A percentile compares a stretch with the other conserved stretches of the same genome.
These are phyloP conservation scores for Fraxinus floribunda DNA, from an alignment of 305 asterid species.

Conservation along the genomic window DNA sequence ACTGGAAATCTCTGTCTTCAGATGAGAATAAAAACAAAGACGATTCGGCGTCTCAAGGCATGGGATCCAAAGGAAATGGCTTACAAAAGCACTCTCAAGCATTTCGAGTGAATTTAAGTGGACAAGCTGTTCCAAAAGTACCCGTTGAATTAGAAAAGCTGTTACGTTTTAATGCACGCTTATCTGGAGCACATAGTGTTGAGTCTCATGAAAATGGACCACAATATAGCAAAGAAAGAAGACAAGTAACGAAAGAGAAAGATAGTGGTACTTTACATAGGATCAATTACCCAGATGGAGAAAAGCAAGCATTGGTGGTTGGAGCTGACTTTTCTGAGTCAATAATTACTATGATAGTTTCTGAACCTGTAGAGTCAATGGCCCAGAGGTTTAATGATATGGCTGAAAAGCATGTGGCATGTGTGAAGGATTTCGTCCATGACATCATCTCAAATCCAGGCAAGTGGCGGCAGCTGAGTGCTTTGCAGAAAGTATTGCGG, in stretches of 20 bases:
- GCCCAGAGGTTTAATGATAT: constrained; percentile 63
- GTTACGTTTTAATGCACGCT: constrained; percentile 44
- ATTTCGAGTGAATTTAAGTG: constrained; percentile 54
- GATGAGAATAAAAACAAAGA: constrained; percentile 66
- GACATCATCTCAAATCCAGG: constrained; percentile 65
- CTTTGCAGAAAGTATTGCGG: constrained; percentile 67
- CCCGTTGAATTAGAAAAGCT: constrained; percentile 60
- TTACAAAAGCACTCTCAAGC: constrained; percentile 47
- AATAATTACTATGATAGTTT: constrained; percentile 65
- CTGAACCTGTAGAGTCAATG: constrained; percentile 66
- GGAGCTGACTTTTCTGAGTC: constrained; percentile 80
- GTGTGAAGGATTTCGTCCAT: constrained; percentile 64
- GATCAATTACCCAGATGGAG: constrained; percentile 44
- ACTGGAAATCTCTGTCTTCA: constrained; percentile 85
- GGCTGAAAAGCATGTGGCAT: constrained; percentile 45
- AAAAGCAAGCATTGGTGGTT: constrained; percentile 43
- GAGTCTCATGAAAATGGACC: constrained; percentile 60
- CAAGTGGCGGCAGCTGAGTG: constrained; percentile 72
- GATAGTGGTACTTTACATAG: constrained; percentile 44
- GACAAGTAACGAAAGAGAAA: constrained; percentile 43
- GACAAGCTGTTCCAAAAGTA: constrained; percentile 50
- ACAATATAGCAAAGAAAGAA: constrained; percentile 47
- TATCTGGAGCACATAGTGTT: constrained; percentile 49
- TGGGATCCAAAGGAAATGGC: constrained; percentile 50
- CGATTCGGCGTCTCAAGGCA: constrained; percentile 43